A percentile compares a stretch with the other conserved stretches of the same genome.
Conservation (phyloP, 2,329 filamentous ascomycete species). For the Colletotrichum trifolii region DNA sequence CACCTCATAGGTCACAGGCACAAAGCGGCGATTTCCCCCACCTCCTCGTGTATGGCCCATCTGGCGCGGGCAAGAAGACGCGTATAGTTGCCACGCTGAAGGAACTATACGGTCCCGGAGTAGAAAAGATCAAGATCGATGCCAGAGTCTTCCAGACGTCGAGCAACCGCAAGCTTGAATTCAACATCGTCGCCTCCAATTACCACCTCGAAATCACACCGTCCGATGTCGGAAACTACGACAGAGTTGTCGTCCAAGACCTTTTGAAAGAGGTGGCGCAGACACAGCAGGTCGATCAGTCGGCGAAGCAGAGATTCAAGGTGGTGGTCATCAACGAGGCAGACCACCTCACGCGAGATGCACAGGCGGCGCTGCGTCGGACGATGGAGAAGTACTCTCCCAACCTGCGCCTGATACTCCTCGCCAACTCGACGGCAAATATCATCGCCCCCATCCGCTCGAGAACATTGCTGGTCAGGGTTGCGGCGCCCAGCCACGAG, state of each 20-base stretch:
- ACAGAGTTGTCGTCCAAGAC: constrained; percentile 95
- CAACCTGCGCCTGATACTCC: constrained; percentile 88
- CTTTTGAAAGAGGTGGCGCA: constrained; percentile 97
- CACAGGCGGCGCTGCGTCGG: constrained; percentile 90
- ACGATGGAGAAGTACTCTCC: constrained; percentile 99
- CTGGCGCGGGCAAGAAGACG: constrained; percentile 97
- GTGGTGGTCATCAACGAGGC: constrained; percentile 99
- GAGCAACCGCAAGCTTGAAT: constrained; percentile 96
- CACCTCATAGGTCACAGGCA: constrained; percentile 67
- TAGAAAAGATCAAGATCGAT: constrained; percentile 99
- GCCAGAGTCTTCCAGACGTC: constrained; percentile 95
- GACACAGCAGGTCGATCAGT: constrained; percentile 97
- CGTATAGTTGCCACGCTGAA: constrained; percentile 95
- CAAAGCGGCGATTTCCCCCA: constrained; percentile 98
- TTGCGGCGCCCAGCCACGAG: constrained; percentile 85
- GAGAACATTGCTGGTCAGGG: constrained; percentile 88
- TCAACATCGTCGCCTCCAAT: constrained; percentile 97
- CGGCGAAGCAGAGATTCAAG: constrained; percentile 93
- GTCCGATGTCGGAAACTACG: constrained; percentile 95
- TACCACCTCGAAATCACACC: constrained; percentile 99
- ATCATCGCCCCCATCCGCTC: constrained; percentile 99
- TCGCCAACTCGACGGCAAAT: constrained; percentile 96
- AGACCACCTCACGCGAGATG: constrained; percentile 92
- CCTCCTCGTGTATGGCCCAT: constrained; percentile 95
- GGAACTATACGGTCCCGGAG: constrained; percentile 92